Percentiles rank a stretch among this genome's conserved stretches.
These are phyloP conservation scores for Plasmopara halstedii DNA, from an alignment of 352 stramenopile genomes.

Conservation along the genomic window DNA sequence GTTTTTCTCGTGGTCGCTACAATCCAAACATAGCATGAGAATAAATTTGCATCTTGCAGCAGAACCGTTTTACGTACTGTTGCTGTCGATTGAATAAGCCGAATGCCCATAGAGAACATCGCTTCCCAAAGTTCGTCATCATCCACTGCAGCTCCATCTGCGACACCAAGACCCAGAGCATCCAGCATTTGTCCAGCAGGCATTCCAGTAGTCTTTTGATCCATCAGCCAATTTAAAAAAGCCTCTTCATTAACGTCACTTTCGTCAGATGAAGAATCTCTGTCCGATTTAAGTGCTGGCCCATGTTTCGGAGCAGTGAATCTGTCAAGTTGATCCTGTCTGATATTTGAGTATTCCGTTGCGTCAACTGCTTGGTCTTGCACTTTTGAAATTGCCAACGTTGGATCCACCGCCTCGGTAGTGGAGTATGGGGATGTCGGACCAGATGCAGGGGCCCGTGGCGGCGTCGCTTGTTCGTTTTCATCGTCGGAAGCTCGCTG, in stretches of 20 bases:
- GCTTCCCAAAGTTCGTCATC: conserved; percentile 81
- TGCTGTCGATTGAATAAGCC: conserved; percentile 59
- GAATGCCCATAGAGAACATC: conserved; percentile 81
- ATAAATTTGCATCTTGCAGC: neutral
- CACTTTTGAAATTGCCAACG: conserved; percentile 7
- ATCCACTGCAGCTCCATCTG: conserved; percentile 66
- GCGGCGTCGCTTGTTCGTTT: conserved; percentile 32
- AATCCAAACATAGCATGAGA: neutral
- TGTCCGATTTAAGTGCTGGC: conserved; percentile 13
- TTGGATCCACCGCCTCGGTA: conserved; percentile 1
- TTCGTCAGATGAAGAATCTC: conserved; percentile 23
- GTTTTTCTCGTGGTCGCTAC: conserved; percentile 34
- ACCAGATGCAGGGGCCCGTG: conserved; percentile 7
- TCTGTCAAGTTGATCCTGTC: conserved; percentile 12
- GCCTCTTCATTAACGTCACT: conserved; percentile 59
- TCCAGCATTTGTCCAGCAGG: conserved; percentile 66
- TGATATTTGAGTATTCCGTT: conserved; percentile 15
- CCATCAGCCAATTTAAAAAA: conserved; percentile 72
- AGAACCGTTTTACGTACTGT: conserved; percentile 21
- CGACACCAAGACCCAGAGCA: conserved; percentile 64
- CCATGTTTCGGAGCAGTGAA: conserved; percentile 6
- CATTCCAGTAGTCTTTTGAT: conserved; percentile 66
- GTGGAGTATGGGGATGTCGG: conserved; percentile 5
- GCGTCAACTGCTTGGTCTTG: conserved; percentile 20
- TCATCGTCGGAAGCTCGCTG: conserved; percentile 74